phyloP scores from a whole-genome alignment of 441 rosid genomes.

The Rhodomyrtus psidioides region DNA sequence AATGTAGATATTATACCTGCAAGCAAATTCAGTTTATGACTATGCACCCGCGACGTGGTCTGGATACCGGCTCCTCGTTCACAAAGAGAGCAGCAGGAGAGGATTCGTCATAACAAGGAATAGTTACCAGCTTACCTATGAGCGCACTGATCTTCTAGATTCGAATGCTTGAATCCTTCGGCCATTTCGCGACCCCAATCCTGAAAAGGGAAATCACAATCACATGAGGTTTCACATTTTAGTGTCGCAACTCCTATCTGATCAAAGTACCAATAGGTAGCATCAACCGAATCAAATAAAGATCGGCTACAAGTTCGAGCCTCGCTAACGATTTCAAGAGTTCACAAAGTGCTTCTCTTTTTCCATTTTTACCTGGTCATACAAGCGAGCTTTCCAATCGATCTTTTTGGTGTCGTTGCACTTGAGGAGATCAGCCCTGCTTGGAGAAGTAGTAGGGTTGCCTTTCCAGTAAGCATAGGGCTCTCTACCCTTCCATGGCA shows the following conservation, averaged over 20 bases:
- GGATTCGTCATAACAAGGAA: no score
- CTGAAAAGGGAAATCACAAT: background rate
- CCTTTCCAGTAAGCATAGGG: conserved; percentile 1
- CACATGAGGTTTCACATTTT: background rate
- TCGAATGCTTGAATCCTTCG: background rate
- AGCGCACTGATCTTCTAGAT: background rate
- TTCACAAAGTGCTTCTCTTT: background rate
- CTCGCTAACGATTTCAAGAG: background rate
- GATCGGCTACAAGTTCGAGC: background rate
- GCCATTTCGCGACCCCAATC: background rate
- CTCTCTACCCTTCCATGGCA: background rate
- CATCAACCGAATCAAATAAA: background rate
- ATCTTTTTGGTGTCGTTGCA: background rate
- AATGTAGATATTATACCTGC: conserved; percentile 68
- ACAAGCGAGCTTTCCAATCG: background rate
- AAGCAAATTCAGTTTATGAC: background rate
- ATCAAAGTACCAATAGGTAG: background rate
- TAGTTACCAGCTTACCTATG: background rate
- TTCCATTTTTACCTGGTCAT: background rate
- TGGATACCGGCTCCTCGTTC: background rate
- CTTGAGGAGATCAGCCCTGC: background rate
- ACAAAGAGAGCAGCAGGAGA: background rate
- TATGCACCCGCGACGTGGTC: no score
- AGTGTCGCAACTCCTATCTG: background rate
- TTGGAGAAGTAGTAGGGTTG: background rate